Conservation (phyloP, 352 stramenopile genomes). For the Phytopythium ostracodes region DNA sequence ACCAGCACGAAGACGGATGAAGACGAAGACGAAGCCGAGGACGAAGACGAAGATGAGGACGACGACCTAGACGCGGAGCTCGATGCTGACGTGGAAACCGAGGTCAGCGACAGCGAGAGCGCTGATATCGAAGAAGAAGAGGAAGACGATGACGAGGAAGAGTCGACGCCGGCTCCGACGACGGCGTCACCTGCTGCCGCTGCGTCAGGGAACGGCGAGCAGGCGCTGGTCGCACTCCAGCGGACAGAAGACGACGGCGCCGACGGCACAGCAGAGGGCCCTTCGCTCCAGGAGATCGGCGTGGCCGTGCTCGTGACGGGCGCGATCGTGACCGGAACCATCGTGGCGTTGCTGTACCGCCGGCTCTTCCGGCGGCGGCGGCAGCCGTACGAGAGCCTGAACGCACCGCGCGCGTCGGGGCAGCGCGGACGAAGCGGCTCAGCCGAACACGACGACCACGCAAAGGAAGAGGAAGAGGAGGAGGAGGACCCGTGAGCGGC, state of each 20-base stretch:
- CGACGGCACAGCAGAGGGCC: constrained; percentile 4
- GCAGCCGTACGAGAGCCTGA: constrained; percentile 74
- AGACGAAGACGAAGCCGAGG: constrained; percentile 15
- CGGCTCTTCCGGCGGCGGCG: constrained; percentile 56
- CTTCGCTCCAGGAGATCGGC: constrained; percentile 51
- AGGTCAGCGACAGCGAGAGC: constrained; percentile 14
- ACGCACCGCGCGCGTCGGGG: constrained; percentile 20
- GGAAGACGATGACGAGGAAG: constrained; percentile 18
- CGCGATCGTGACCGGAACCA: constrained; percentile 53
- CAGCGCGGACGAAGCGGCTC: constrained; percentile 14
- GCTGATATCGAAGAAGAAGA: constrained; percentile 15
- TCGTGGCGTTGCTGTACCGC: constrained; percentile 62
- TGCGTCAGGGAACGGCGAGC: background rate
- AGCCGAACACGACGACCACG: constrained; percentile 22
- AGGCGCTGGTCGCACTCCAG: background rate
- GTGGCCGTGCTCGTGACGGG: constrained; percentile 64
- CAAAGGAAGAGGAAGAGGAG: constrained; percentile 40
- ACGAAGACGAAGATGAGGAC: constrained; percentile 5
- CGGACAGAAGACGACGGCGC: background rate
- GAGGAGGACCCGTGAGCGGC: constrained; percentile 13
- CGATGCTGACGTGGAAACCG: constrained; percentile 9
- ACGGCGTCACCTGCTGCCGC: background rate
- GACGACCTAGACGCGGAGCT: constrained; percentile 1
- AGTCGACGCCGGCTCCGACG: background rate
- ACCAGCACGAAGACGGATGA: background rate